A percentile compares a stretch with the other conserved stretches of the same genome.
phyloP scores from a whole-genome alignment of 2,329 filamentous ascomycete species.

The Emydomyces testavorans region DNA sequence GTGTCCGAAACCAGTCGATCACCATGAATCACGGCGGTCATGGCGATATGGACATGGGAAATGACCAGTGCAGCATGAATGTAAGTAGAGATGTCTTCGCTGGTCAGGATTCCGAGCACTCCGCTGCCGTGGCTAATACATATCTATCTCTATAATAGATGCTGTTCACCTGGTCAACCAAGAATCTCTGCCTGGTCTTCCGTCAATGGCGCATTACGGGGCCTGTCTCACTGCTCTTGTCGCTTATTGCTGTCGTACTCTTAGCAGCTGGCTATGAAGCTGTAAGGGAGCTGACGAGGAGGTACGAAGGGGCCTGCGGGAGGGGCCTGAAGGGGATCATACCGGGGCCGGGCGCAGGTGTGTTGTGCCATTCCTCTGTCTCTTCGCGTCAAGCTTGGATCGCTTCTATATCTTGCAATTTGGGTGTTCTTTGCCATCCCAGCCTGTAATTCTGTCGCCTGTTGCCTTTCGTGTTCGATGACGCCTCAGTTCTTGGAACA shows the following conservation, averaged over 20 bases:
- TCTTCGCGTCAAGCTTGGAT: neutral
- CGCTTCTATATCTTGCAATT: neutral
- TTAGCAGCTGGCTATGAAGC: constrained; percentile 90
- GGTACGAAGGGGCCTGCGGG: constrained; percentile 51
- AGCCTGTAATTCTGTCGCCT: too few relatives aligned
- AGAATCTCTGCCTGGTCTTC: constrained; percentile 93
- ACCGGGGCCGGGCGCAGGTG: constrained; percentile 7
- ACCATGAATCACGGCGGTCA: constrained; percentile 40
- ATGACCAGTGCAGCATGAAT: constrained; percentile 74
- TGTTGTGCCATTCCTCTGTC: constrained; percentile 1
- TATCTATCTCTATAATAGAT: constrained; percentile 48
- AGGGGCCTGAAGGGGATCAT: constrained; percentile 4
- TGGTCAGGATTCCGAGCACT: neutral
- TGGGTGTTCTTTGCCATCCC: neutral
- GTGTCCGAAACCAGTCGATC: neutral
- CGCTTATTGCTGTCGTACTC: constrained; percentile 68
- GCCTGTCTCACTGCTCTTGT: constrained; percentile 62
- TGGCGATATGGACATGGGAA: constrained; percentile 47
- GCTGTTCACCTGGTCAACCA: constrained; percentile 94
- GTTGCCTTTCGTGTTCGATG: neutral
- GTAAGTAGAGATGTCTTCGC: constrained; percentile 41
- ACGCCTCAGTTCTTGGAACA: neutral
- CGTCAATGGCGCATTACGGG: constrained; percentile 74
- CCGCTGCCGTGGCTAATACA: neutral
- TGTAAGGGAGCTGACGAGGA: constrained; percentile 61